These are phyloP conservation scores for Petunia secreta DNA, from an alignment of 257 asterid species.

Conservation along the genomic window DNA sequence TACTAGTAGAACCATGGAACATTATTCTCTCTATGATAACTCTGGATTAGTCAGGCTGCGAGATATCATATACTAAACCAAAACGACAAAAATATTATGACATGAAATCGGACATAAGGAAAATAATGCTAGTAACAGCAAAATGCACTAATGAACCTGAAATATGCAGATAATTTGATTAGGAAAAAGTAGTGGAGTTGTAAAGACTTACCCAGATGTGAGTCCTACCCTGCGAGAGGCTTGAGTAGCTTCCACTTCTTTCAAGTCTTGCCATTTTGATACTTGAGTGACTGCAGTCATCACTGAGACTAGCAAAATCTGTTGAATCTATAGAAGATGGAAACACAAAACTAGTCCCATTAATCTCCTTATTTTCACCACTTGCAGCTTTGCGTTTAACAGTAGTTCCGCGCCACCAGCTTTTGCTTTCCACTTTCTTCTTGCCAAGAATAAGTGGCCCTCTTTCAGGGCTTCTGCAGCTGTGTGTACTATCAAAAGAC, in stretches of 20 bases:
- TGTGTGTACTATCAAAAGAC: slow-evolving; percentile 33
- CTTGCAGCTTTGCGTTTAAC: slow-evolving; percentile 34
- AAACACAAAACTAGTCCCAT: slow-evolving; percentile 47
- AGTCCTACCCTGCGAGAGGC: slow-evolving; percentile 45
- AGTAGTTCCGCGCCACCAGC: slow-evolving; percentile 31
- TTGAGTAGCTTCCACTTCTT: slow-evolving; percentile 64
- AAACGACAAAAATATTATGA: no score
- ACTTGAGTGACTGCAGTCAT: slow-evolving; percentile 26
- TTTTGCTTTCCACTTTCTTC: slow-evolving; percentile 29
- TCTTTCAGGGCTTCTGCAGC: slow-evolving; percentile 40
- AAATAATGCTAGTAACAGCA: neutral
- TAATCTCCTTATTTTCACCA: slow-evolving; percentile 21
- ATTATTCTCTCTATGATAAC: no score
- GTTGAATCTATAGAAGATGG: slow-evolving; percentile 38
- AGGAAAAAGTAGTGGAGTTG: neutral
- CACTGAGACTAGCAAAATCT: slow-evolving; percentile 26
- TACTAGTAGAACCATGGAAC: no score
- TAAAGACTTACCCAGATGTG: slow-evolving; percentile 62
- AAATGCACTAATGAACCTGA: neutral
- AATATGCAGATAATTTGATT: neutral
- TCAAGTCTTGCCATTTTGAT: slow-evolving; percentile 34
- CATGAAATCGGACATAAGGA: neutral
- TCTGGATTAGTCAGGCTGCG: no score
- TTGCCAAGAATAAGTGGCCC: slow-evolving; percentile 41
- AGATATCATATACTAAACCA: neutral